Evolutionary conservation across 306 rosid species (phyloP), one percentile per base, ranked within the genome.

Genomic region (Biancaea sappan): DNA sequence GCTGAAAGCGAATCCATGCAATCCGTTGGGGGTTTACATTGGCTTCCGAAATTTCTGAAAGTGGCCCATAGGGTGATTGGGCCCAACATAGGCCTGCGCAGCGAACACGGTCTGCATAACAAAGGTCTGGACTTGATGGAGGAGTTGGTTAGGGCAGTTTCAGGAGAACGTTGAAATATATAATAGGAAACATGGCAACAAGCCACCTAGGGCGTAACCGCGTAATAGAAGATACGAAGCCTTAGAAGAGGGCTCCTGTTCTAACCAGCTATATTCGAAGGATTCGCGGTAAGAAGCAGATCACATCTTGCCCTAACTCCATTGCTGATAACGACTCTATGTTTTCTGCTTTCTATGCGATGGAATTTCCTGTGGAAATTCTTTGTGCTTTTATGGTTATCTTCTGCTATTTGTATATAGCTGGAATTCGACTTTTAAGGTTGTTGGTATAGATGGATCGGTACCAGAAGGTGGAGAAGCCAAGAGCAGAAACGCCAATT

Each of bases 391-490:
- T 28, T 14, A 16, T 58, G n/a, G 54, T n/a, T 31, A 3, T 5
- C 32, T 63, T 22, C 25, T 21, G 6, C 15, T 7, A 21, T 66
- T 46, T 46, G 1, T 51, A 16, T 5, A 56, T 25, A n/a, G 13
- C 15, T 61, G 46, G n/a, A 56, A 11, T 16, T 67, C 25, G 8
- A 15, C 22, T 25, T 61, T 34, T 28, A 2, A n/a, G 59, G 24
- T 37, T 69, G 34, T 19, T 64, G 80, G 54, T 32, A 51, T 64
- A 89, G 96, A 92, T 92, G 97, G 96, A 92, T 88, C 91, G 94
- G 88, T 92, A 92, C 83, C 94, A 90, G 86, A 92, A 88, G 79
- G 96, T 92, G 69, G 91, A 92, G 92, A 92, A 92, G 90, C 96
- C 92, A 13, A 92, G 89, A 78, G 89, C 86, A 8, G 97, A 90